Evolutionary conservation across 768 basidiomycete species (phyloP), one percentile per base, ranked within the genome.

Genomic region (Termitomyces sp.): DNA sequence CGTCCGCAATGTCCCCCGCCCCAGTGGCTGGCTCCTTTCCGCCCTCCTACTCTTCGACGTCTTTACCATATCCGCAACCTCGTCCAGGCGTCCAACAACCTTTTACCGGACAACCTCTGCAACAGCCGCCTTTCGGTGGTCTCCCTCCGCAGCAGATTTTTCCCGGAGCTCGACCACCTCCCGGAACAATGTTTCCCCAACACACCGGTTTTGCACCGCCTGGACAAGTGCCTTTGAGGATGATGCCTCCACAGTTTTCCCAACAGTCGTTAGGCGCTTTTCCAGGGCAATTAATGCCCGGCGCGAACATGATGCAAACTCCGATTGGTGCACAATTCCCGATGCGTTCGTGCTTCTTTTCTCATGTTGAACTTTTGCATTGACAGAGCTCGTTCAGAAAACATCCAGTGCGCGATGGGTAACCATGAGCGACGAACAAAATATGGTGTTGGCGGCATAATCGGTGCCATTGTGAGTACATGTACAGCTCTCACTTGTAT

Each of bases 381-480:
- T 63, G 7, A 60, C 8, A 11, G n/a, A n/a, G 28, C 24, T 13
- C 35, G 20, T 54, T 35, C 52, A 68, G 70, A 66, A n/a, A 68
- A 59, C 33, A 65, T 65, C 3, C 65, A 67, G 49, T 69, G 68
- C 51, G 68, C 68, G 7, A 40, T 45, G 9, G 69, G 68, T 24
- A 67, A 68, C 18, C 70, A 71, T 50, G 66, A 66, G 32, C 59
- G 65, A 24, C 65, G 59, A 16, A 69, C 62, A 33, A 69, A 60
- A 18, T 67, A 66, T 49, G 72, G 70, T 39, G 49, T 69, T 35
- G 59, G 58, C 56, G 70, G 70, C 4, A 69, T 71, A 35, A 69
- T 73, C 49, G 63, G 64, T 20, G 69, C 69, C 24, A 63, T 73
- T 16, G 70, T 71, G 60, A 61, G 71, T 65, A 44, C 15, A 32